Conservation (phyloP, 208 protist species). For the Trypanosoma rangeli region DNA sequence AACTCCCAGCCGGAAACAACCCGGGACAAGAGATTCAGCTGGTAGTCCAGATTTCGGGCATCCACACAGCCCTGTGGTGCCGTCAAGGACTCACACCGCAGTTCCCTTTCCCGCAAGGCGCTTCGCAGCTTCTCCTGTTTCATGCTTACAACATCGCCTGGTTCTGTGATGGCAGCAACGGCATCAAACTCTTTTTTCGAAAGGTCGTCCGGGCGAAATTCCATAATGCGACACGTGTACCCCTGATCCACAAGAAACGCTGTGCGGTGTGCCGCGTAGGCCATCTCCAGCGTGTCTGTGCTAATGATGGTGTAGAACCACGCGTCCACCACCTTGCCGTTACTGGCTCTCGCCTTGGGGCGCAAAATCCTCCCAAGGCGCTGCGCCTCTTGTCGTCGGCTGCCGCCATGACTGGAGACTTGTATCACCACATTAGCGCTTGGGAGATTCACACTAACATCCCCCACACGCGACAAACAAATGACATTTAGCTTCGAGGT, state of each 20-base stretch:
- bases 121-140: conserved; percentile 69
- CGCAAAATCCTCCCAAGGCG: conserved; percentile 96
- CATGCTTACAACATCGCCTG: conserved; percentile 73
- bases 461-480: conserved; percentile 97
- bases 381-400: conserved; percentile 96
- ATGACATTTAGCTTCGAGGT: conserved; percentile 92
- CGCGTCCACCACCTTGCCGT: conserved; percentile 93
- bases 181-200: conserved; percentile 11
- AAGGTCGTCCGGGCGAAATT: conserved; percentile 41
- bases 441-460: conserved; percentile 98
- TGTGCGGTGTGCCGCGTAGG: conserved; percentile 96
- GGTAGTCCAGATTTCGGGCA: conserved; percentile 48
- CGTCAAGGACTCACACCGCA: conserved; percentile 28
- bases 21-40: conserved; percentile 68
- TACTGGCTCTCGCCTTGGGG: conserved; percentile 76
- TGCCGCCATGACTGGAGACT: conserved; percentile 96
- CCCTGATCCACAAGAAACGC: conserved; percentile 98
- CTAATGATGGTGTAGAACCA: conserved; percentile 99
- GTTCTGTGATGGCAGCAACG: neutral
- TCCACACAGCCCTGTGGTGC: neutral
- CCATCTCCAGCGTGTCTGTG: conserved; percentile 97
- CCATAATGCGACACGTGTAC: conserved; percentile 84
- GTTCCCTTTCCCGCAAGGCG: conserved; percentile 55
- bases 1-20: conserved; percentile 88
- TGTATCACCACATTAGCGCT: conserved; percentile 99